Evolutionary conservation across 805 yeast genomes (phyloP).

Genomic region (Candida ipomoeae): DNA sequence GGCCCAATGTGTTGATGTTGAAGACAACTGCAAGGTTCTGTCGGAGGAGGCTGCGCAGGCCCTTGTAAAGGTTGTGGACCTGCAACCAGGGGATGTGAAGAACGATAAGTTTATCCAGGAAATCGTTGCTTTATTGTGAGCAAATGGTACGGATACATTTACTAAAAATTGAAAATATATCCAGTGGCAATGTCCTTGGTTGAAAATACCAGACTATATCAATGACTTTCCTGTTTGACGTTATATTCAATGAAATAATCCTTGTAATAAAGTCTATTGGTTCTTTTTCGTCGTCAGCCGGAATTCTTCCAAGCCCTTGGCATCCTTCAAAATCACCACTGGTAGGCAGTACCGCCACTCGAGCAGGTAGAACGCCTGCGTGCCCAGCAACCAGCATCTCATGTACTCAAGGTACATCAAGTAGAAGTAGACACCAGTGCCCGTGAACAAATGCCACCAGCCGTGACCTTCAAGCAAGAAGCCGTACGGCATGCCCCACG

Average conservation of each 20-base stretch:
- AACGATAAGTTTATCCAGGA: conserved; percentile 45
- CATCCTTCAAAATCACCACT: conserved; percentile 14
- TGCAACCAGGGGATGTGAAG: conserved; percentile 16
- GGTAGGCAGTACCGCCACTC: conserved; percentile 48
- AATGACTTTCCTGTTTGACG: too few relatives aligned
- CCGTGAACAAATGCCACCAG: conserved; percentile 94
- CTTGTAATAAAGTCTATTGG: not conserved
- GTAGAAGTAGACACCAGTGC: conserved; percentile 83
- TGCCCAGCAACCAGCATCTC: conserved; percentile 59
- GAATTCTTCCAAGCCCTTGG: conserved; percentile 12
- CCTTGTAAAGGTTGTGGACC: conserved; percentile 34
- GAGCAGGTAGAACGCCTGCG: conserved; percentile 52
- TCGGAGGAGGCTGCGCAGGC: conserved; percentile 38
- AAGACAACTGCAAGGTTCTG: conserved; percentile 20
- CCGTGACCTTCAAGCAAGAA: conserved; percentile 87
- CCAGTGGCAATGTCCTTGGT: too few relatives aligned
- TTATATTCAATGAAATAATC: not conserved
- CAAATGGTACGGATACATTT: too few relatives aligned
- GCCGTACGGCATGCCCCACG: conserved; percentile 79
- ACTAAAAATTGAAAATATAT: too few relatives aligned
- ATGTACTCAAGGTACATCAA: conserved; percentile 74
- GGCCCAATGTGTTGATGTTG: conserved; percentile 31
- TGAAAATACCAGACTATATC: too few relatives aligned
- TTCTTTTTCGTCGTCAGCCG: conserved; percentile 6
- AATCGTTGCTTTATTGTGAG: conserved; percentile 35